Evolutionary conservation across 495 filamentous ascomycete genomes (phyloP).

Genomic region (Thermothielavioides terrestris): DNA sequence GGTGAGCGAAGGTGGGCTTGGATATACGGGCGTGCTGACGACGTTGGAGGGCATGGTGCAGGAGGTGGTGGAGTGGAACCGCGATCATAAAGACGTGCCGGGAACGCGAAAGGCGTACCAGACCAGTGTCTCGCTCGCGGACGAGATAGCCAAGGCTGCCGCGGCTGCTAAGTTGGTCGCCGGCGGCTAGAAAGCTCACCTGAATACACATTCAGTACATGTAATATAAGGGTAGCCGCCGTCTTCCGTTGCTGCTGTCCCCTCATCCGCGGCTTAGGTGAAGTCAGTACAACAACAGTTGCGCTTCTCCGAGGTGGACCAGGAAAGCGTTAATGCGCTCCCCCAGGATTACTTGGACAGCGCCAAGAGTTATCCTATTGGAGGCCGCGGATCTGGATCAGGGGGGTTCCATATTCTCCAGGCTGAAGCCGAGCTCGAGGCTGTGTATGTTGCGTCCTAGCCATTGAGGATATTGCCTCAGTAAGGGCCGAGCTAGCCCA

Average conservation of each 20-base stretch:
- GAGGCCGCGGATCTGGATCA: too few species aligned
- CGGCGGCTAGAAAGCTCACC: background rate
- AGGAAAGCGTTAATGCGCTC: constrained; percentile 1
- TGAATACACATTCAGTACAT: background rate
- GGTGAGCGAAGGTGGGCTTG: constrained; percentile 42
- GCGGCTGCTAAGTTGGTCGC: background rate
- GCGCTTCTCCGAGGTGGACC: background rate
- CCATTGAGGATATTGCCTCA: too few species aligned
- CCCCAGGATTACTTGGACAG: background rate
- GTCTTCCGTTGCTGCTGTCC: too few species aligned
- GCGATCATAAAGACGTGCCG: constrained; percentile 17
- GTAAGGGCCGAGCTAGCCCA: too few species aligned
- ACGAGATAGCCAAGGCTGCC: constrained; percentile 29
- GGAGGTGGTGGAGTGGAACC: constrained; percentile 48
- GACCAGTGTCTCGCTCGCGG: constrained; percentile 34
- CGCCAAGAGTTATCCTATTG: too few species aligned
- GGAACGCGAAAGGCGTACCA: constrained; percentile 22
- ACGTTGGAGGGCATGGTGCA: constrained; percentile 48
- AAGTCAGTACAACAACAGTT: background rate
- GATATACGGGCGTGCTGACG: constrained; percentile 41
- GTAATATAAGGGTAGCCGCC: background rate
- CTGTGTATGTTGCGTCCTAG: too few species aligned
- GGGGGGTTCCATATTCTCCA: too few species aligned
- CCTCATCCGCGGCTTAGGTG: too few species aligned
- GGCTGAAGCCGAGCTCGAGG: too few species aligned